These are phyloP conservation scores for Hymenoscyphus linearis DNA, from an alignment of 2,329 filamentous ascomycete species.

Conservation along the genomic window DNA sequence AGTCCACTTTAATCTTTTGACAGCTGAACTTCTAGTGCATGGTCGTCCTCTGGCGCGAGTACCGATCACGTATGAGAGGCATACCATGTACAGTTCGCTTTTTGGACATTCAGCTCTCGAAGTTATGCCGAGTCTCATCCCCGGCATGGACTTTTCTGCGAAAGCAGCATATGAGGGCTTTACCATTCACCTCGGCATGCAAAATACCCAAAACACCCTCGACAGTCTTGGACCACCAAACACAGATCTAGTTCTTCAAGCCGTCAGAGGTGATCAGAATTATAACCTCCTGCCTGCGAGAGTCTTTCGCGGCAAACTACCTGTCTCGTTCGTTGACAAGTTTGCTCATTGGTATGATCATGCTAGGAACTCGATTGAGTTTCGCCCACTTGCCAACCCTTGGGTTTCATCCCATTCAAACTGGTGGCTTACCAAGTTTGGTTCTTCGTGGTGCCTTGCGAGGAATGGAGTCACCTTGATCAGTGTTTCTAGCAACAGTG, in stretches of 20 bases:
- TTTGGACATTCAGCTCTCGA: constrained; percentile 15
- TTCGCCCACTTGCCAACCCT: constrained; percentile 18
- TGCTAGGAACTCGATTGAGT: constrained; percentile 14
- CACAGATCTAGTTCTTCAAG: constrained; percentile 4
- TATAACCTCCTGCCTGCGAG: constrained; percentile 11
- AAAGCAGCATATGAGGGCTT: constrained; percentile 8
- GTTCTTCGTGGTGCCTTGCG: constrained; percentile 14
- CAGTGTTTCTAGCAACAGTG: constrained; percentile 34
- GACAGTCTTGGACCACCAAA: neutral
- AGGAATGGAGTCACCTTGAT: constrained; percentile 28
- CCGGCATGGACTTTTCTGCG: constrained; percentile 14
- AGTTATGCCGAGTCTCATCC: constrained; percentile 5
- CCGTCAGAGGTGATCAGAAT: constrained; percentile 1
- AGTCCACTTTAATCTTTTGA: constrained; percentile 38
- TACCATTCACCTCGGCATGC: constrained; percentile 10
- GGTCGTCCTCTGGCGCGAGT: constrained; percentile 44
- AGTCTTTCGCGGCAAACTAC: constrained; percentile 9
- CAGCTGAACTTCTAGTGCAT: constrained; percentile 47
- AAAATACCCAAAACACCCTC: neutral
- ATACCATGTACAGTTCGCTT: constrained; percentile 15
- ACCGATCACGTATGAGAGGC: constrained; percentile 38
- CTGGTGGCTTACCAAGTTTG: constrained; percentile 26
- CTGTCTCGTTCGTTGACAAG: constrained; percentile 10
- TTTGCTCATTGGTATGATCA: constrained; percentile 17
- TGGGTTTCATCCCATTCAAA: constrained; percentile 28